Conservation (phyloP, 148 eudicot genomes). For the Amaranthus palmeri region DNA sequence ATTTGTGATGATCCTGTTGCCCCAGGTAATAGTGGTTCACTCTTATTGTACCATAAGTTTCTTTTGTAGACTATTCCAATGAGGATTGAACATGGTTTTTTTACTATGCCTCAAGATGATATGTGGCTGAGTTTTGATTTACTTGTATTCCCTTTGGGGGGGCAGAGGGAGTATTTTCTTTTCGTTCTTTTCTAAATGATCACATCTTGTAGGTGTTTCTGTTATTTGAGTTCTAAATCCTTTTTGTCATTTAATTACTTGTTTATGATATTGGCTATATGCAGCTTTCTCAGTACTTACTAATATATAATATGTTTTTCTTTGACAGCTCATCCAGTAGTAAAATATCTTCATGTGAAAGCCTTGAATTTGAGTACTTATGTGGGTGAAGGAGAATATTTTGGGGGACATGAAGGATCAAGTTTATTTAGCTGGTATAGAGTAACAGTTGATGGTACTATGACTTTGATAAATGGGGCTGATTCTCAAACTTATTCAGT, state of each 20-base stretch:
- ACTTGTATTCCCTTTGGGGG: background rate
- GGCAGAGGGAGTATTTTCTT: background rate
- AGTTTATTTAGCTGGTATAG: slow-evolving; percentile 95
- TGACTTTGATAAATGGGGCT: slow-evolving; percentile 61
- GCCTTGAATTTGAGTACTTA: slow-evolving; percentile 46
- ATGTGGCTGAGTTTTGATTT: background rate
- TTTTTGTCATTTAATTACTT: background rate
- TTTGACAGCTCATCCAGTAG: slow-evolving; percentile 72
- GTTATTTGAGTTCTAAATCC: background rate
- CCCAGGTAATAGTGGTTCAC: slow-evolving; percentile 47
- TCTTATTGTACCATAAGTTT: background rate
- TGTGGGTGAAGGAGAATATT: slow-evolving; percentile 82
- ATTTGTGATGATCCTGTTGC: slow-evolving; percentile 59
- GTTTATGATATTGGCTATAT: slow-evolving; percentile 2
- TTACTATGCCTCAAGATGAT: background rate
- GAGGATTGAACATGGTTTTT: background rate
- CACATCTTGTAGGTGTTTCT: background rate
- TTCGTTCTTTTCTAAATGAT: background rate
- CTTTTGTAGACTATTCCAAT: background rate
- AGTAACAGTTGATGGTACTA: slow-evolving; percentile 65
- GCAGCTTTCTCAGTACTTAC: slow-evolving; percentile 3
- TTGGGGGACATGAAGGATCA: slow-evolving; percentile 91
- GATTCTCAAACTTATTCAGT: slow-evolving; percentile 70
- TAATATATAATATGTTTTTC: slow-evolving; percentile 8
- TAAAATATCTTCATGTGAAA: slow-evolving; percentile 53